A percentile compares a stretch with the other conserved stretches of the same genome.
Conservation (phyloP, 768 basidiomycete species). For the Termitomyces sp. region DNA sequence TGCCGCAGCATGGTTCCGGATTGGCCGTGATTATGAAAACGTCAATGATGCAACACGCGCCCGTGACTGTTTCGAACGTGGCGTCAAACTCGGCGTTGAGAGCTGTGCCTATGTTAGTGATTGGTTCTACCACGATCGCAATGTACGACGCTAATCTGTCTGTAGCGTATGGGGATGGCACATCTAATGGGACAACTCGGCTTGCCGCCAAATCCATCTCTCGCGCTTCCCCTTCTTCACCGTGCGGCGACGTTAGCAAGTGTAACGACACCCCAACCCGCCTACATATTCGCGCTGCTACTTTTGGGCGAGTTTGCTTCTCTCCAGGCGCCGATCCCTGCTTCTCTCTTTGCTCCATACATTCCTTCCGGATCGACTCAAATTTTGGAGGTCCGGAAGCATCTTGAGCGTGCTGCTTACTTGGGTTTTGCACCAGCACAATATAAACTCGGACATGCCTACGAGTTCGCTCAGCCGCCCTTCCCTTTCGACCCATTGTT, state of each 20-base stretch:
- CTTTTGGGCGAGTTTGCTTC: constrained; percentile 81
- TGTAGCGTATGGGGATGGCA: constrained; percentile 91
- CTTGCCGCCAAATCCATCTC: constrained; percentile 42
- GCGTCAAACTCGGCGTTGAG: constrained; percentile 67
- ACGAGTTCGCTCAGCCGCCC: constrained; percentile 84
- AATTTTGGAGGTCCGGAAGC: constrained; percentile 60
- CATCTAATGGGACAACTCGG: constrained; percentile 84
- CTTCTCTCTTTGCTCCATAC: constrained; percentile 45
- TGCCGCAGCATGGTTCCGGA: constrained; percentile 81
- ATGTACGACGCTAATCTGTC: not conserved
- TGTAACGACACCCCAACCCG: constrained; percentile 76
- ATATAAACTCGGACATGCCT: constrained; percentile 89
- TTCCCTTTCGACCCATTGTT: constrained; percentile 86
- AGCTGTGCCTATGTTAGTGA: constrained; percentile 72
- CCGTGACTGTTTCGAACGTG: constrained; percentile 82
- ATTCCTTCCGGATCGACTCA: constrained; percentile 44
- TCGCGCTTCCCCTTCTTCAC: constrained; percentile 67
- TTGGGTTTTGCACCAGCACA: constrained; percentile 82
- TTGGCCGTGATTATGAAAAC: constrained; percentile 89
- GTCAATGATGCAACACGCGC: constrained; percentile 73
- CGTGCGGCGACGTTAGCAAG: constrained; percentile 72
- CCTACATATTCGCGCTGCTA: constrained; percentile 84
- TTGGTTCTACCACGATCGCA: not conserved
- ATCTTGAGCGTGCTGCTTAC: constrained; percentile 82
- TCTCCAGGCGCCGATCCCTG: constrained; percentile 41